Percentiles rank a stretch among this genome's conserved stretches.
Conservation (phyloP, 176 grass and related monocot genomes). For the Leersia perrieri region DNA sequence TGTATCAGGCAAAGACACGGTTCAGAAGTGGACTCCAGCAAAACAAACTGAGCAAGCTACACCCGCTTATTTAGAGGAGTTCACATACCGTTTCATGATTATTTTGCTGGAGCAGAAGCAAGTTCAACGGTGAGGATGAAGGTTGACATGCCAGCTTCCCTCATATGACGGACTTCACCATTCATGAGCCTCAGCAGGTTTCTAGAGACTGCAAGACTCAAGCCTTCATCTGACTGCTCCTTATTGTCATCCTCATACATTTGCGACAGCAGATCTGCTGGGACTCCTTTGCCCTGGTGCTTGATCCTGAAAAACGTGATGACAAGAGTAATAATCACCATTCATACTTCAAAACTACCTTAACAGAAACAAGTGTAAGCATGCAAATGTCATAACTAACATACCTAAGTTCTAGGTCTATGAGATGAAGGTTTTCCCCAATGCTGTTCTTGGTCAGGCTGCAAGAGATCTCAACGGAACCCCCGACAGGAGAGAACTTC, state of each 20-base stretch:
- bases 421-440: constrained; percentile 71
- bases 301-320: constrained; percentile 55
- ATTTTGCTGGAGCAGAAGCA: constrained; percentile 40
- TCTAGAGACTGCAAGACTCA: constrained; percentile 69
- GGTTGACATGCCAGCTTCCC: constrained; percentile 65
- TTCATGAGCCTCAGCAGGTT: constrained; percentile 94
- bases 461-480: constrained; percentile 60
- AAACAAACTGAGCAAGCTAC: background rate
- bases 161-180: constrained; percentile 67
- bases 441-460: constrained; percentile 62
- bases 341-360: background rate
- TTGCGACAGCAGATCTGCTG: constrained; percentile 65
- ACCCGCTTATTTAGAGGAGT: background rate
- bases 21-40: background rate
- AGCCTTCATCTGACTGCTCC: constrained; percentile 62
- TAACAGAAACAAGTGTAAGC: constrained; percentile 11
- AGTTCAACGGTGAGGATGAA: constrained; percentile 84
- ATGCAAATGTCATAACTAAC: background rate
- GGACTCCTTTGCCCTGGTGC: constrained; percentile 52
- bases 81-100: constrained; percentile 15
- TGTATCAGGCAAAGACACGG: background rate
- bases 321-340: background rate
- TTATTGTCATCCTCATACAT: constrained; percentile 67
- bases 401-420: constrained; percentile 82
- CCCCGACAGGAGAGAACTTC: constrained; percentile 80